These are phyloP conservation scores for Zanthoxylum bungeanum DNA, from an alignment of 345 rosid species.

Conservation along the genomic window DNA sequence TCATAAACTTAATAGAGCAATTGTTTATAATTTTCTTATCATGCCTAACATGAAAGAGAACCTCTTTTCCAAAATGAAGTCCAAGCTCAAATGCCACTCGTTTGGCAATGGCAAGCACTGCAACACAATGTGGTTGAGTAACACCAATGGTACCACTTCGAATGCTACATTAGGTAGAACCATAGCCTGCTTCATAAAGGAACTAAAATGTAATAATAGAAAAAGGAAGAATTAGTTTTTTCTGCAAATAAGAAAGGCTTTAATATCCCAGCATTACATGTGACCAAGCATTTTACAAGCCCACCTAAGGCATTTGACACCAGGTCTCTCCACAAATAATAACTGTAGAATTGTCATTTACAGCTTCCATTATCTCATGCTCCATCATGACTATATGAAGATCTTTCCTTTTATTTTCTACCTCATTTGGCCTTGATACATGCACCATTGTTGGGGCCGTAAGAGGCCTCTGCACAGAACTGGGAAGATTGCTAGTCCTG, in stretches of 20 bases:
- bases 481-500: constrained; percentile 17
- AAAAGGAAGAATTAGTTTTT: constrained; percentile 17
- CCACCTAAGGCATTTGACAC: constrained; percentile 94
- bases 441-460: constrained; percentile 56
- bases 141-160: constrained; percentile 82
- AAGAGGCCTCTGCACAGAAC: constrained; percentile 31
- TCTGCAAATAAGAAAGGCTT: not conserved
- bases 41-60: constrained; percentile 94
- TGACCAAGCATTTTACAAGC: constrained; percentile 19
- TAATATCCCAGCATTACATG: not conserved
- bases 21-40: constrained; percentile 75
- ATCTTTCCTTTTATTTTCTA: constrained; percentile 68
- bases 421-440: constrained; percentile 68
- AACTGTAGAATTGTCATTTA: constrained; percentile 54
- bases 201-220: constrained; percentile 47
- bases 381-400: constrained; percentile 98
- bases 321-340: constrained; percentile 93
- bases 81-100: constrained; percentile 95
- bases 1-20: constrained; percentile 88
- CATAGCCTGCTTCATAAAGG: constrained; percentile 91
- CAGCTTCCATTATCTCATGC: constrained; percentile 96
- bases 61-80: constrained; percentile 74
- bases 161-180: constrained; percentile 43
- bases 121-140: constrained; percentile 96
- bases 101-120: constrained; percentile 91